Conservation (phyloP, 108 stramenopile species). For the Nitzschia inconspicua region DNA sequence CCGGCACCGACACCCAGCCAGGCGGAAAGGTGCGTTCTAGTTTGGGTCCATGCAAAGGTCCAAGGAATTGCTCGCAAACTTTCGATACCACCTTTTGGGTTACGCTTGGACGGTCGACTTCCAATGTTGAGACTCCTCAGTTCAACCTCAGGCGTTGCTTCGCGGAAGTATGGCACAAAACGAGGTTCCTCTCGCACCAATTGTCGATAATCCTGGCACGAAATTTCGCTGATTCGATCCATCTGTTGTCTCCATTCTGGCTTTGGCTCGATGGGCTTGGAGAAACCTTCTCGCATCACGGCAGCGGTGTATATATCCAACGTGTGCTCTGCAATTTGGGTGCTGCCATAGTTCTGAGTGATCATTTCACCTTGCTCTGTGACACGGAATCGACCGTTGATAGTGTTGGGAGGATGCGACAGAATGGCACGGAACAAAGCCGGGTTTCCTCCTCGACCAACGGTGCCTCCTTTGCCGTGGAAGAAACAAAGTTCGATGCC, state of each 20-base stretch:
- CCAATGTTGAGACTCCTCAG: slow-evolving; percentile 91
- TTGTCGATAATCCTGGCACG: slow-evolving; percentile 81
- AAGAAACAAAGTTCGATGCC: slow-evolving; percentile 92
- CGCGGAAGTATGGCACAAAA: slow-evolving; percentile 96
- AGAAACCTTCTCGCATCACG: slow-evolving; percentile 82
- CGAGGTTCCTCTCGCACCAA: slow-evolving; percentile 86
- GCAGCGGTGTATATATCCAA: slow-evolving; percentile 97
- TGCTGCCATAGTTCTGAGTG: slow-evolving; percentile 94
- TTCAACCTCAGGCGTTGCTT: slow-evolving; percentile 96
- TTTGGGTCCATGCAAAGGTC: slow-evolving; percentile 98
- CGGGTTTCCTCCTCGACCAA: slow-evolving; percentile 96
- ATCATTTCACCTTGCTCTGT: slow-evolving; percentile 99
- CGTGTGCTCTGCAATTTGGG: slow-evolving; percentile 84
- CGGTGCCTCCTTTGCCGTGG: slow-evolving; percentile 98
- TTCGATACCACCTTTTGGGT: slow-evolving; percentile 95
- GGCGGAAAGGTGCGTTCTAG: slow-evolving; percentile 90
- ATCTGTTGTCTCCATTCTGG: slow-evolving; percentile 82
- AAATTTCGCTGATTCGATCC: slow-evolving; percentile 72
- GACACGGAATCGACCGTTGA: slow-evolving; percentile 97
- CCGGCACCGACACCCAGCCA: slow-evolving; percentile 96
- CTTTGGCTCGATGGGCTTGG: slow-evolving; percentile 63
- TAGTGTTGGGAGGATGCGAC: slow-evolving; percentile 92
- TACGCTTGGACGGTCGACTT: slow-evolving; percentile 92
- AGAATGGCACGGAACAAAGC: slow-evolving; percentile 76
- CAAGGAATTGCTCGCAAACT: slow-evolving; percentile 95